A percentile compares a stretch with the other conserved stretches of the same genome.
These are phyloP conservation scores for Diplogelasinospora grovesii DNA, from an alignment of 495 filamentous ascomycete species.

Conservation along the genomic window DNA sequence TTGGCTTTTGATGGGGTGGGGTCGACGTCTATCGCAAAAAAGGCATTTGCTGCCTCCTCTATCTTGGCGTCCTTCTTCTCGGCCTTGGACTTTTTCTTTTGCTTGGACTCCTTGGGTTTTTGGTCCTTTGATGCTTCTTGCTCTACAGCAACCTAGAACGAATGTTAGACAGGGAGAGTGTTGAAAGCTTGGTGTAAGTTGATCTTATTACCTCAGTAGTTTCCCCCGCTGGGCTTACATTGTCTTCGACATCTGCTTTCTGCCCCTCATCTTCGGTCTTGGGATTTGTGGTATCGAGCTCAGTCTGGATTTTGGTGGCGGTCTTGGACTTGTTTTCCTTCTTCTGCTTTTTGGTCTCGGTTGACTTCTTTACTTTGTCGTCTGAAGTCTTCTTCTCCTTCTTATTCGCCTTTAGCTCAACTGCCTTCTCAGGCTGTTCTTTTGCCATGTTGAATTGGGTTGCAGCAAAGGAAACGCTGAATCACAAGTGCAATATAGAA, in stretches of 20 bases:
- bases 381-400: conserved; percentile 4
- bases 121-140: conserved; percentile 3
- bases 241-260: not conserved
- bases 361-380: conserved; percentile 9
- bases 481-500: no score
- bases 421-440: conserved; percentile 1
- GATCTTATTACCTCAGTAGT: not conserved
- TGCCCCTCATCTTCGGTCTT: not conserved
- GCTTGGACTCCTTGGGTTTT: conserved; percentile 2
- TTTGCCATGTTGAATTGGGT: conserved; percentile 8
- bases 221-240: not conserved
- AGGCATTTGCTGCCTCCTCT: not conserved
- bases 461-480: no score
- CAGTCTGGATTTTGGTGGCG: not conserved
- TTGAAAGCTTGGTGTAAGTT: not conserved
- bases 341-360: conserved; percentile 3
- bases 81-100: not conserved
- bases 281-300: not conserved
- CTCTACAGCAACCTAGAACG: not conserved
- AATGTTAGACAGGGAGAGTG: not conserved
- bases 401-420: not conserved
- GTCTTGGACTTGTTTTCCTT: conserved; percentile 10
- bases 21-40: conserved; percentile 3
- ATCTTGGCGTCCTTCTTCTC: not conserved
- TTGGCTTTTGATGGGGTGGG: not conserved